phyloP scores from a whole-genome alignment of 108 stramenopile species.

The Cafeteria roenbergensis region DNA sequence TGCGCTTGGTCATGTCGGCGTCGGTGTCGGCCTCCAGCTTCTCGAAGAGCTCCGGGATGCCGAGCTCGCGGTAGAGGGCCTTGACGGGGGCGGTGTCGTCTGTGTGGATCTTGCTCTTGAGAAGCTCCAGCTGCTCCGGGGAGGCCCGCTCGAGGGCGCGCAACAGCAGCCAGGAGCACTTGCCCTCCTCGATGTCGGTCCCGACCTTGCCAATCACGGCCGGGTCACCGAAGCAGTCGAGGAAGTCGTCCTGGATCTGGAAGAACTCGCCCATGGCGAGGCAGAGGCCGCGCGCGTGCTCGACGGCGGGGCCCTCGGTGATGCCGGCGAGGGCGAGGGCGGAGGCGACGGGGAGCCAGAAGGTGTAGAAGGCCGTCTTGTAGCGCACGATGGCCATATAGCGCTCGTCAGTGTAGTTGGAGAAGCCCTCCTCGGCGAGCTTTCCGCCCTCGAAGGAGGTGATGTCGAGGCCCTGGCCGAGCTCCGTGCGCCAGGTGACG shows the following conservation, averaged over 20 bases:
- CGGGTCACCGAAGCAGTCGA: constrained; percentile 85
- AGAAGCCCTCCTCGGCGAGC: constrained; percentile 37
- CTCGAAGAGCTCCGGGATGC: constrained; percentile 53
- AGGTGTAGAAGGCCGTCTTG: constrained; percentile 98
- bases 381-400: constrained; percentile 81
- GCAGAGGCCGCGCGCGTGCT: constrained; percentile 52
- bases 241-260: constrained; percentile 95
- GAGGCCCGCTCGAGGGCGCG: constrained; percentile 55
- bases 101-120: constrained; percentile 61
- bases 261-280: constrained; percentile 91
- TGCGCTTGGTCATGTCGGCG: constrained; percentile 39
- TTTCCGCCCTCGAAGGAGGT: constrained; percentile 27
- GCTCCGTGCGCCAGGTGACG: constrained; percentile 76
- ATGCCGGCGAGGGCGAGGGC: constrained; percentile 52
- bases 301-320: constrained; percentile 13
- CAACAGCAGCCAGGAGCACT: constrained; percentile 93
- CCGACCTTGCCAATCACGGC: constrained; percentile 91
- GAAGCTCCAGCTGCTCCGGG: constrained; percentile 41
- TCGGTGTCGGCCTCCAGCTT: constrained; percentile 69
- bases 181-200: constrained; percentile 99
- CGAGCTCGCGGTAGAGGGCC: constrained; percentile 65
- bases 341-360: constrained; percentile 78
- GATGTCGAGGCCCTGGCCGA: constrained; percentile 83
- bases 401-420: constrained; percentile 62
- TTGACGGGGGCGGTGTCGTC: constrained; percentile 58